A percentile compares a stretch with the other conserved stretches of the same genome.
phyloP scores from a whole-genome alignment of 2,329 filamentous ascomycete genomes.

The Bipolaris gigantea region DNA sequence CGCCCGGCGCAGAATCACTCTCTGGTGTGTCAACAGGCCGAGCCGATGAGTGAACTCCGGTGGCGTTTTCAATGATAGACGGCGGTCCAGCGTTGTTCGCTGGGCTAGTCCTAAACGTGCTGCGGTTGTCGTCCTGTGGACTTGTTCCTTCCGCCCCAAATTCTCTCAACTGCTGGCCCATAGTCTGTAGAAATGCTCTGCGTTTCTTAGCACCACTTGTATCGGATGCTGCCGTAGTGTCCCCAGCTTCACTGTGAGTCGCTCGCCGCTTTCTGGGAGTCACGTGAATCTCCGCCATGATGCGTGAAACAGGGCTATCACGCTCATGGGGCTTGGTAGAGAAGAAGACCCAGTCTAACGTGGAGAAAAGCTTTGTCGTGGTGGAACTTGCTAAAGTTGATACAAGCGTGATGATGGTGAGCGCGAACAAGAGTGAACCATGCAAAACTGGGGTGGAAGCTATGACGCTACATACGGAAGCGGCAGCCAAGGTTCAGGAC shows the following conservation, averaged over 20 bases:
- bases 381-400: background rate
- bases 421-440: background rate
- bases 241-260: slow-evolving; percentile 10
- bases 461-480: background rate
- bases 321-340: background rate
- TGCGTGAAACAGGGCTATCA: background rate
- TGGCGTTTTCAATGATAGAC: slow-evolving; percentile 6
- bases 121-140: slow-evolving; percentile 22
- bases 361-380: background rate
- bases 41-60: slow-evolving; percentile 1
- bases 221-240: slow-evolving; percentile 2
- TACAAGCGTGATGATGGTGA: background rate
- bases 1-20: slow-evolving; percentile 22
- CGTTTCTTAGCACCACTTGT: slow-evolving; percentile 18
- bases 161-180: slow-evolving; percentile 32
- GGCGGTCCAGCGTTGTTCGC: slow-evolving; percentile 8
- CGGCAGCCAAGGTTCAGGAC: background rate
- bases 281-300: slow-evolving; percentile 20
- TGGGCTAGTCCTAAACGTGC: slow-evolving; percentile 23
- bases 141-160: slow-evolving; percentile 28
- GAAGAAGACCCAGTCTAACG: background rate
- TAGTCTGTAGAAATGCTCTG: slow-evolving; percentile 29
- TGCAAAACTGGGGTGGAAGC: background rate
- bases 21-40: slow-evolving; percentile 20
- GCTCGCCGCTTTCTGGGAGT: slow-evolving; percentile 23